Evolutionary conservation across 1,284 basidiomycete genomes (phyloP).

Genomic region (Ceratobasidium theobromae): DNA sequence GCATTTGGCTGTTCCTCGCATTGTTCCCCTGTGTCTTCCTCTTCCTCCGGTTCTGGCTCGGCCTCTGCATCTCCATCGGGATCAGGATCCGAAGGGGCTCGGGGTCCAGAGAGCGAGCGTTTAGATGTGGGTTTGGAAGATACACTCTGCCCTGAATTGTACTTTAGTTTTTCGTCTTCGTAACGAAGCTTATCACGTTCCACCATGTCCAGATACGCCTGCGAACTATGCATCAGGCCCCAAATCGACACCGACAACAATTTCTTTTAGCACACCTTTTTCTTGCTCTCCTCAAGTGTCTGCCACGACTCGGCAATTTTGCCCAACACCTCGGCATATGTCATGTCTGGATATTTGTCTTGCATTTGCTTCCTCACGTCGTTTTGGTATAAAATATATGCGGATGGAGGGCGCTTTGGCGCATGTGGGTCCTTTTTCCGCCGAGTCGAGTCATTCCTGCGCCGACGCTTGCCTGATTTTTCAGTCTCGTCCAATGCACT

Average conservation of each 20-base stretch:
- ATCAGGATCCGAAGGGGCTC: conserved; percentile 18
- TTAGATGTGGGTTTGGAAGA: conserved; percentile 4
- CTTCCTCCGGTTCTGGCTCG: conserved; percentile 33
- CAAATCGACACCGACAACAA: conserved; percentile 41
- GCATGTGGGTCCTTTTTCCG: conserved; percentile 80
- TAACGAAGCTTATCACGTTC: conserved; percentile 41
- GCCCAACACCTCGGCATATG: conserved; percentile 71
- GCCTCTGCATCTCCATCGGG: conserved; percentile 34
- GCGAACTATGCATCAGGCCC: not conserved
- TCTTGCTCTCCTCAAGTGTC: conserved; percentile 64
- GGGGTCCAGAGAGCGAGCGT: conserved; percentile 1
- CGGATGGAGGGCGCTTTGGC: conserved; percentile 91
- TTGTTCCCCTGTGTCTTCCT: conserved; percentile 31
- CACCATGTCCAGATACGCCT: conserved; percentile 45
- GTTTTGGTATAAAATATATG: conserved; percentile 96
- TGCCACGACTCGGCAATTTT: conserved; percentile 78
- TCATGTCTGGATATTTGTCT: conserved; percentile 61
- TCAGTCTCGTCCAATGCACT: not conserved
- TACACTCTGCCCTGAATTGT: conserved; percentile 39
- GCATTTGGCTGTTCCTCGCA: conserved; percentile 35
- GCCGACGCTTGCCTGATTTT: conserved; percentile 14
- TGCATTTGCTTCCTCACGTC: conserved; percentile 76
- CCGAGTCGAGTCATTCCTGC: not conserved
- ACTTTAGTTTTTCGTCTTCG: conserved; percentile 44
- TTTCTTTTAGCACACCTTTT: conserved; percentile 57